Conservation (phyloP, 73 alveolate genomes). For the Tetrahymena borealis region DNA sequence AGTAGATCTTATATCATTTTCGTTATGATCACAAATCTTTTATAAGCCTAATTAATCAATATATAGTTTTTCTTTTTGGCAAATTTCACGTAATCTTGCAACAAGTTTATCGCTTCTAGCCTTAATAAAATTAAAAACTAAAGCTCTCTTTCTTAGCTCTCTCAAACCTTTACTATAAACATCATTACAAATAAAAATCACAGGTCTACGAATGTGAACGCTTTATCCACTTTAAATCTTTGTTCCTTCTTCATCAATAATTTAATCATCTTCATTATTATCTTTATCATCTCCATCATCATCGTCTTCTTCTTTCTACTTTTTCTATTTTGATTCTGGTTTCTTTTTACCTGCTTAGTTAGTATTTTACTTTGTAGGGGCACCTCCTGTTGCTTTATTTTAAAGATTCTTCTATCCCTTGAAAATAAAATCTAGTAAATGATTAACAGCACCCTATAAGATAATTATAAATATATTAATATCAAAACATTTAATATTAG, state of each 20-base stretch:
- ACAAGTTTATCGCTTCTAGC: conserved; percentile 54
- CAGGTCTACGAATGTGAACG: conserved; percentile 59
- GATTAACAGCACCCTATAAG: neutral
- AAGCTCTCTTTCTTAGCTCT: conserved; percentile 69
- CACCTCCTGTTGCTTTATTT: neutral
- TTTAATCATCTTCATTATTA: neutral
- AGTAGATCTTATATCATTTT: conserved; percentile 56
- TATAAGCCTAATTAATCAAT: conserved; percentile 53
- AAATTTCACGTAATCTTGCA: conserved; percentile 46
- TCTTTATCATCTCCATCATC: neutral
- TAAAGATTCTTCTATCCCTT: neutral
- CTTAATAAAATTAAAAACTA: conserved; percentile 56
- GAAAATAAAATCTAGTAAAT: neutral
- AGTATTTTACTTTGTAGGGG: neutral
- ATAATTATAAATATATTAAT: neutral
- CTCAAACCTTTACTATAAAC: conserved; percentile 65
- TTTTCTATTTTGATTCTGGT: neutral
- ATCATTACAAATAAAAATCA: conserved; percentile 76
- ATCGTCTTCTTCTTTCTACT: neutral
- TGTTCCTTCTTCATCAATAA: neutral
- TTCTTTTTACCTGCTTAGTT: neutral
- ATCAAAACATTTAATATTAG: no score
- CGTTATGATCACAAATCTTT: conserved; percentile 53
- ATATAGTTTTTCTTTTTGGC: conserved; percentile 59
- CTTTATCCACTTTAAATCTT: neutral